Evolutionary conservation across 768 basidiomycete species (phyloP), one percentile per base, ranked within the genome.

Genomic region (Baorangia bicolor): DNA sequence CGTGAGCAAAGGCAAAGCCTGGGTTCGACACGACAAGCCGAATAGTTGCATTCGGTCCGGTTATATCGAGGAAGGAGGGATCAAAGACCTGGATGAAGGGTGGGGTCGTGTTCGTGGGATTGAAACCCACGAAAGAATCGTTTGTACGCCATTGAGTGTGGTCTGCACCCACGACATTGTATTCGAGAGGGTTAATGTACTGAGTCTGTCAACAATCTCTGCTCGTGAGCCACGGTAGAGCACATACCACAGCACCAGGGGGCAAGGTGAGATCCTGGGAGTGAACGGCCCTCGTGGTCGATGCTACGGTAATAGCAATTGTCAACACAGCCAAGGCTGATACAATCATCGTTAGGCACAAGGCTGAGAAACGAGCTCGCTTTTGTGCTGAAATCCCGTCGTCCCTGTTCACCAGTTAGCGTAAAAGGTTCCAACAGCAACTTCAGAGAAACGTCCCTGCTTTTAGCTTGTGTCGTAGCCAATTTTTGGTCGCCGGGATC

Each of bases 1-100:
- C 91, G 62, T 92, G 90, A 13, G 89, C 88, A 59, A 91, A 83
- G 1, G 86, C 86, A 68, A 84, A 86, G 8, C 77, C 81, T 11
- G 79, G 77, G 55, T 85, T 84, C 9, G 81, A 79, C 0, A 85
- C 84, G 37, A 94, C 80, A 50, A 81, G 70, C 11, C 80, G 78
- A 50, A 92, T 78, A 0, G 78, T 78, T 10, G 90, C 82, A 33
- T 74, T 73, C 10, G 66, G 57, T 1, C 89, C 90, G 3, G 89
- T 78, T 51, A 90, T 73, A 6, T 69, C 55, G 48, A 86, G 73
- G 69, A 92, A 91, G 13, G 71, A 70, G 2, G 70, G 67, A 62
- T 84, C 76, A 63, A 78, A 79, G 31, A 80, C 66, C 58, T 84
- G 81, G 70, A 91, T 86, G 63, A 86, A 82, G 0, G 85, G 83